Evolutionary conservation across 2,329 filamentous ascomycete species (phyloP), one percentile per base, ranked within the genome.

Genomic region (Botrytis galanthina): DNA sequence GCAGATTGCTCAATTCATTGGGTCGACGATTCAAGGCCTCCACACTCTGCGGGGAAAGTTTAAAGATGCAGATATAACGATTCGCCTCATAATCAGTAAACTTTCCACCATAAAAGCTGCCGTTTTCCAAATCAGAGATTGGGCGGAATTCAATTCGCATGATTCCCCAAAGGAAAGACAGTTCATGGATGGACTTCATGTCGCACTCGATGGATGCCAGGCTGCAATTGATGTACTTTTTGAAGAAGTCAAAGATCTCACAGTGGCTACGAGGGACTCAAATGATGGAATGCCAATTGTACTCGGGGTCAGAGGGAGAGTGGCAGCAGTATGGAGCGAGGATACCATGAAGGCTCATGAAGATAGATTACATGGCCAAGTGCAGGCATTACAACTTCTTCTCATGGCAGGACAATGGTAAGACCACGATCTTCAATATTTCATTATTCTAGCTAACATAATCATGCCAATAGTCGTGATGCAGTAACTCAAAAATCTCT

Each of bases 141-240:
- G 71, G 73, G 75, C 73, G 18, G 66, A 75, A 37, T 73, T 64
- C 59, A 74, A 73, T 71, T 74, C 66, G 22, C 39, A 67, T n/a
- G 63, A 71, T 48, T 72, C 77, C 32, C 73, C 78, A 1, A 77
- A 78, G 44, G 77, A 80, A 59, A 75, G 75, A 8, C 78, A 81
- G 42, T 80, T 80, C 63, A 74, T 79, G 46, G 74, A 79, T 46
- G 80, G 79, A 12, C 75, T 83, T 71, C 74, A 80, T 46, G 78
- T 82, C 57, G 80, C 82, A 12, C 77, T 83, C 44, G 80, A 81
- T 35, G 81, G 82, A 44, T 82, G 82, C 71, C 78, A 78, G 39
- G 78, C 79, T 12, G 78, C 81, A 64, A 82, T 83, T 80, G 80
- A 82, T 70, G 79, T 80, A 35, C 76, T 83, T n/a, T 77, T 78